Evolutionary conservation across 2,329 filamentous ascomycete genomes (phyloP).

Genomic region (Rutstroemia sp.): DNA sequence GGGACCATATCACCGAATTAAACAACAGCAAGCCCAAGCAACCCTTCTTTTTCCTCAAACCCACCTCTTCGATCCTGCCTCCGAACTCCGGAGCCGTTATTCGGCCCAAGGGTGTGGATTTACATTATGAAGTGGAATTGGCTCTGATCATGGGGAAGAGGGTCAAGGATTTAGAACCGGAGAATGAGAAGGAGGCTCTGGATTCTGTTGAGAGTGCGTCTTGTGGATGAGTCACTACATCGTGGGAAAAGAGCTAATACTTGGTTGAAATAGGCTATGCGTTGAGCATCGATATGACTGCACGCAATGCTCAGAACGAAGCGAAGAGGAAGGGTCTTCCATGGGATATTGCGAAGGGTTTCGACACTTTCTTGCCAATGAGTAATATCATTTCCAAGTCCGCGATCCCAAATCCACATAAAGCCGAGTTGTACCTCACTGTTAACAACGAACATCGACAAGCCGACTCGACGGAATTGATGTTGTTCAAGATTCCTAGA

Average conservation of each 20-base stretch:
- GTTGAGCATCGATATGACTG: slow-evolving; percentile 94
- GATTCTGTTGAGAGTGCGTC: slow-evolving; percentile 70
- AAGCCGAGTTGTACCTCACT: slow-evolving; percentile 75
- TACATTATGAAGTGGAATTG: slow-evolving; percentile 95
- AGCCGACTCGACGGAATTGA: slow-evolving; percentile 81
- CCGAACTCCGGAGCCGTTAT: slow-evolving; percentile 74
- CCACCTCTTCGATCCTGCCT: slow-evolving; percentile 74
- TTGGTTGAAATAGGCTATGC: slow-evolving; percentile 58
- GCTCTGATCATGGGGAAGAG: slow-evolving; percentile 81
- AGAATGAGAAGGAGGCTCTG: slow-evolving; percentile 68
- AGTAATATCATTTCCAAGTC: slow-evolving; percentile 73
- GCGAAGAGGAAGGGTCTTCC: slow-evolving; percentile 95
- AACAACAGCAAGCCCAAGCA: slow-evolving; percentile 83
- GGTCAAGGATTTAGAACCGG: slow-evolving; percentile 65
- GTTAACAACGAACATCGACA: slow-evolving; percentile 77
- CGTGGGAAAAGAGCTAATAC: not conserved
- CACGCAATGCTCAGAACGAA: slow-evolving; percentile 89
- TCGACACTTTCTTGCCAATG: slow-evolving; percentile 93
- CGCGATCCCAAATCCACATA: slow-evolving; percentile 77
- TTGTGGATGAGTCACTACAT: not conserved
- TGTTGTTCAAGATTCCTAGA: slow-evolving; percentile 86
- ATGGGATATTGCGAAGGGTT: slow-evolving; percentile 95
- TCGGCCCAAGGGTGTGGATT: slow-evolving; percentile 70
- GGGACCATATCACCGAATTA: slow-evolving; percentile 89
- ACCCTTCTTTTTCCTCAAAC: slow-evolving; percentile 99